A percentile compares a stretch with the other conserved stretches of the same genome.
Evolutionary conservation across 495 filamentous ascomycete species (phyloP).

Genomic region (Penicillium turbatum): DNA sequence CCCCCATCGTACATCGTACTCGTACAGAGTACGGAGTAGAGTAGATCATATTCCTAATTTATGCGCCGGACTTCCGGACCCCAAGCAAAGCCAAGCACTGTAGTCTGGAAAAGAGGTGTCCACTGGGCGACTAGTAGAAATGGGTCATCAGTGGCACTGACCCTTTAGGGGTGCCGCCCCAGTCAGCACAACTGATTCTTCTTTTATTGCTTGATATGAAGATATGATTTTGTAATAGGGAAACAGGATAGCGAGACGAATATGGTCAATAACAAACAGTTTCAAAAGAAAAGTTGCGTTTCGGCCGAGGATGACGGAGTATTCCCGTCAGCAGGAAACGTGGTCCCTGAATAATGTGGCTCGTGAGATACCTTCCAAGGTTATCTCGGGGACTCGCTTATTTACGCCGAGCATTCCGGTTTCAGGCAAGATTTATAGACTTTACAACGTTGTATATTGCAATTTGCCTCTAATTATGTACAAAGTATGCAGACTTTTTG

Average conservation of each 20-base stretch:
- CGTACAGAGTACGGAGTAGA: no score
- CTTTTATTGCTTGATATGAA: no score
- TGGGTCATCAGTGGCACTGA: conserved; percentile 3
- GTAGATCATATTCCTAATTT: background rate
- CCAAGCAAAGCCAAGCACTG: conserved; percentile 31
- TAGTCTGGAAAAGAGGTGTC: conserved; percentile 21
- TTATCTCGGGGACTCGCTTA: conserved; percentile 22
- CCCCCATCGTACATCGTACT: no score
- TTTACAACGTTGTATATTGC: background rate
- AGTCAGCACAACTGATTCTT: no score
- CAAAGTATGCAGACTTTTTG: no score
- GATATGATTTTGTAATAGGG: no score
- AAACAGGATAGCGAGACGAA: background rate
- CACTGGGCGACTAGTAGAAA: conserved; percentile 18
- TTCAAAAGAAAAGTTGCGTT: no score
- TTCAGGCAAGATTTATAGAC: background rate
- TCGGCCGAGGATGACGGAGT: no score
- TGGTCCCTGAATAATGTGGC: conserved; percentile 11
- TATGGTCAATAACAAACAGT: background rate
- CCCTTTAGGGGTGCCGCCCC: background rate
- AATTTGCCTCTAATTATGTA: background rate
- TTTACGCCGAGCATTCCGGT: conserved; percentile 10
- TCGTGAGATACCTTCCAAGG: background rate
- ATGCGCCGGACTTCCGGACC: conserved; percentile 16
- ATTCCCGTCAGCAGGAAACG: conserved; percentile 15